Evolutionary conservation across 176 grass and related monocot genomes (phyloP).

Genomic region (Panicum miliaceum): DNA sequence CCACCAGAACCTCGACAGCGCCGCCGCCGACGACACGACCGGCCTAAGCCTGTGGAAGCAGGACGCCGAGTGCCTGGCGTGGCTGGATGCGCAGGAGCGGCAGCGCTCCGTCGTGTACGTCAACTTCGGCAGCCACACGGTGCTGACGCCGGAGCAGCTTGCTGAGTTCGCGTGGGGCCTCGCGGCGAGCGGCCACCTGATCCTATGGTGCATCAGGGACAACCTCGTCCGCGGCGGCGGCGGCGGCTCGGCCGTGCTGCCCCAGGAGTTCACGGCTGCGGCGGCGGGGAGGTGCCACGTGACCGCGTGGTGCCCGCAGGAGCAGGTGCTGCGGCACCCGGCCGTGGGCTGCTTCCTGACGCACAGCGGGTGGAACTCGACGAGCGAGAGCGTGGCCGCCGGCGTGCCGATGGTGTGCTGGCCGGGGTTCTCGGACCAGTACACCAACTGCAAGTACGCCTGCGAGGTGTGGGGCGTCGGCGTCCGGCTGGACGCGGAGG

Average conservation of each 20-base stretch:
- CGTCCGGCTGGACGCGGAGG: too few relatives aligned
- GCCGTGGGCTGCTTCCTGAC: conserved; percentile 42
- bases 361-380: conserved; percentile 79
- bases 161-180: conserved; percentile 28
- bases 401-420: too few relatives aligned
- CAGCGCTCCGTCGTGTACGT: conserved; percentile 66
- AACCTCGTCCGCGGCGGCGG: neutral
- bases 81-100: conserved; percentile 46
- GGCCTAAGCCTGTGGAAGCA: conserved; percentile 50
- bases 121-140: conserved; percentile 75
- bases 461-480: too few relatives aligned
- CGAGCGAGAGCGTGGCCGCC: neutral
- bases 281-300: too few relatives aligned
- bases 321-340: too few relatives aligned
- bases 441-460: too few relatives aligned
- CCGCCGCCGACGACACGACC: neutral
- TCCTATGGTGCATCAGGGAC: neutral
- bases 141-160: conserved; percentile 41
- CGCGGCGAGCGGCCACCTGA: neutral
- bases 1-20: neutral
- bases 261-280: neutral
- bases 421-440: too few relatives aligned
- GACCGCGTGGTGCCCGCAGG: too few relatives aligned
- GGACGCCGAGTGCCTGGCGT: conserved; percentile 41
- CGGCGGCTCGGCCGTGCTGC: neutral